Percentiles rank a stretch among this genome's conserved stretches.
phyloP scores from a whole-genome alignment of 129 eudicot genomes.

The Flaveria sonorensis region DNA sequence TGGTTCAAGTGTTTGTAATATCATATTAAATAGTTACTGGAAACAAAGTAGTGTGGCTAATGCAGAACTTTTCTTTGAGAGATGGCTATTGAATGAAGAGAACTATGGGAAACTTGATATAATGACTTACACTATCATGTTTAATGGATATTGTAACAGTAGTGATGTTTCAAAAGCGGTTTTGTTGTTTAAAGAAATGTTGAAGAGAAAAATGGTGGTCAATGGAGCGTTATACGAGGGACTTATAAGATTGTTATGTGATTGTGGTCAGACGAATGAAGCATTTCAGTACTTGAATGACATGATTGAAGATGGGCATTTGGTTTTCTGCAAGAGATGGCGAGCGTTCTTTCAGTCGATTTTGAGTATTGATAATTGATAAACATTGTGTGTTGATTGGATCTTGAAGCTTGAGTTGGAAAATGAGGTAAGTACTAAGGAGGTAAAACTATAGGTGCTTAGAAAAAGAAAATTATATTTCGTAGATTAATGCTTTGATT shows the following conservation, averaged over 20 bases:
- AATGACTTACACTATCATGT: constrained; percentile 30
- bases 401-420: constrained; percentile 16
- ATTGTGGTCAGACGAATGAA: constrained; percentile 33
- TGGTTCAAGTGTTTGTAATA: constrained; percentile 24
- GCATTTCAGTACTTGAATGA: constrained; percentile 40
- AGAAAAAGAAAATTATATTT: too few species aligned
- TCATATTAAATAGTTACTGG: constrained; percentile 40
- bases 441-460: not conserved
- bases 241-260: constrained; percentile 39
- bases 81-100: constrained; percentile 24
- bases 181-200: constrained; percentile 45
- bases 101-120: constrained; percentile 22
- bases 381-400: constrained; percentile 8
- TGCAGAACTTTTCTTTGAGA: constrained; percentile 38
- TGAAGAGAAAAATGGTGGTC: constrained; percentile 37
- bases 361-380: constrained; percentile 2
- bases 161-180: constrained; percentile 37
- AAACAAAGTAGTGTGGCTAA: constrained; percentile 23
- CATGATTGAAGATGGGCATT: constrained; percentile 40
- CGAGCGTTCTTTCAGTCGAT: constrained; percentile 24
- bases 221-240: constrained; percentile 37
- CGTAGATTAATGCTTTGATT: too few species aligned
- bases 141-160: constrained; percentile 46
- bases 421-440: constrained; percentile 4
- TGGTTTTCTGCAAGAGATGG: constrained; percentile 41